phyloP scores from a whole-genome alignment of 306 rosid species.

The Malus sylvestris region DNA sequence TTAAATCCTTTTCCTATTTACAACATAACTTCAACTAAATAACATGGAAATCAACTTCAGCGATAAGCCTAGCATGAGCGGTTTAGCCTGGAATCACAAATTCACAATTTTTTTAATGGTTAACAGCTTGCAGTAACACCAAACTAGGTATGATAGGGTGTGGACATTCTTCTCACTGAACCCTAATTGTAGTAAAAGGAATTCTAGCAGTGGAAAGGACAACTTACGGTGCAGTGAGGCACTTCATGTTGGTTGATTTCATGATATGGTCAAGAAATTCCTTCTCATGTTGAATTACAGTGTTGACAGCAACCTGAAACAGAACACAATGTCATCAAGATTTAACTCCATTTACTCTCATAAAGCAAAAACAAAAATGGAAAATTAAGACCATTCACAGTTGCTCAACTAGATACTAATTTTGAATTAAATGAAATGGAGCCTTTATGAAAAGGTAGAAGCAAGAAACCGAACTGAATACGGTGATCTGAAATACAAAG shows the following conservation, averaged over 20 bases:
- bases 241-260: conserved; percentile 89
- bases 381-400: background rate
- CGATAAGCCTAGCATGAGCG: background rate
- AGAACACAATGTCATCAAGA: conserved; percentile 4
- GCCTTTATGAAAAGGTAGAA: background rate
- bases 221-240: conserved; percentile 82
- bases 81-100: background rate
- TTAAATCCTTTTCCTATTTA: background rate
- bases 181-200: background rate
- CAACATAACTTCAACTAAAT: background rate
- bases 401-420: background rate
- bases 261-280: conserved; percentile 75
- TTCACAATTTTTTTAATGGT: background rate
- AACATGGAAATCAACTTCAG: background rate
- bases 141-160: background rate
- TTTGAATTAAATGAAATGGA: background rate
- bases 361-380: too few relatives aligned
- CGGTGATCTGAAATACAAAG: background rate
- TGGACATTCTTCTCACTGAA: background rate
- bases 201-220: background rate
- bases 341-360: background rate
- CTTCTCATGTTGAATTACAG: conserved; percentile 77
- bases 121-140: background rate
- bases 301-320: conserved; percentile 80
- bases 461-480: background rate